phyloP scores from a whole-genome alignment of 495 filamentous ascomycete species.

The Aspergillus egyptiacus region DNA sequence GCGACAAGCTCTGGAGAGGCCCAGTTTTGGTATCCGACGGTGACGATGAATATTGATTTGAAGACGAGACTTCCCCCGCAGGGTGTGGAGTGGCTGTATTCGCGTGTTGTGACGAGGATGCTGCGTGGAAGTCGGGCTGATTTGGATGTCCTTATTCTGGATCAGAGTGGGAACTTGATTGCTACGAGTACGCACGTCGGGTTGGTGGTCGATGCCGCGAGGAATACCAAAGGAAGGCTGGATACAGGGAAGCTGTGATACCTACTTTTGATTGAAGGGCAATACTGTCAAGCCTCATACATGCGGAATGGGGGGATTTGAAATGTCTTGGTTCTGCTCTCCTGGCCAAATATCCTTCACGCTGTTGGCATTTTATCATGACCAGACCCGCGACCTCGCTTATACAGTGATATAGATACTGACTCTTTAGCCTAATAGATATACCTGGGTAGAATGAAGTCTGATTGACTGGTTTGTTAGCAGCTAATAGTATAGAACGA shows the following conservation, averaged over 20 bases:
- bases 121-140: slow-evolving; percentile 51
- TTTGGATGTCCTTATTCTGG: slow-evolving; percentile 46
- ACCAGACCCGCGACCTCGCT: no score
- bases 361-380: no score
- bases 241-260: slow-evolving; percentile 21
- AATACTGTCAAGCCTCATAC: no score
- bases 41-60: slow-evolving; percentile 52
- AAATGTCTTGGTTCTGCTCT: no score
- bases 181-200: slow-evolving; percentile 46
- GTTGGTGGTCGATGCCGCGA: slow-evolving; percentile 27
- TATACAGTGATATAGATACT: no score
- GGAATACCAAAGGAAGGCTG: neutral
- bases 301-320: no score
- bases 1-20: slow-evolving; percentile 3
- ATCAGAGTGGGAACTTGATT: slow-evolving; percentile 42
- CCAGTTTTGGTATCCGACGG: slow-evolving; percentile 61
- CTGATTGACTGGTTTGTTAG: no score
- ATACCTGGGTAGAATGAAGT: no score
- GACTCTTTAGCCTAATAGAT: no score
- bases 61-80: slow-evolving; percentile 43
- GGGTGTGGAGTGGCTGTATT: slow-evolving; percentile 49
- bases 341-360: no score
- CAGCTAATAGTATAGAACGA: no score
- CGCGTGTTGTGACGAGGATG: slow-evolving; percentile 40
- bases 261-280: no score